Percentiles rank a stretch among this genome's conserved stretches.
Evolutionary conservation across 2,329 filamentous ascomycete genomes (phyloP).

Genomic region (Penicillium hesseltinei): DNA sequence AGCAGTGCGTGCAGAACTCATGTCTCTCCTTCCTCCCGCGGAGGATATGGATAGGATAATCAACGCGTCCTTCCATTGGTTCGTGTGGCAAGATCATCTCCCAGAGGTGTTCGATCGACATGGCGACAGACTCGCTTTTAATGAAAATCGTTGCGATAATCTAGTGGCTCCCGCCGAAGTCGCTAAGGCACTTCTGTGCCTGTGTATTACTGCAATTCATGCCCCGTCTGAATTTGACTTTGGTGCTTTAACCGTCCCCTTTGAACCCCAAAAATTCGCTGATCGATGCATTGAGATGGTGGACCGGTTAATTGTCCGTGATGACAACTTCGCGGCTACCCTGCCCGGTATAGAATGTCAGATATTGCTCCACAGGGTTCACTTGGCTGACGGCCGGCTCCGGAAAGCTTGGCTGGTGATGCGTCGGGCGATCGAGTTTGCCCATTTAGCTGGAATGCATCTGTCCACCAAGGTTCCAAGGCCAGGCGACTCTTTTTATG

Average conservation of each 20-base stretch:
- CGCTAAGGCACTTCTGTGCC: slow-evolving; percentile 46
- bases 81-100: slow-evolving; percentile 35
- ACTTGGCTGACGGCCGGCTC: slow-evolving; percentile 56
- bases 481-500: slow-evolving; percentile 26
- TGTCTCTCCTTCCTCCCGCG: slow-evolving; percentile 35
- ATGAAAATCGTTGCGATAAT: slow-evolving; percentile 4
- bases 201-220: slow-evolving; percentile 45
- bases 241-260: slow-evolving; percentile 36
- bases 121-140: slow-evolving; percentile 11
- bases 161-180: slow-evolving; percentile 38
- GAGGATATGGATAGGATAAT: slow-evolving; percentile 35
- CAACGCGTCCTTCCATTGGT: slow-evolving; percentile 29
- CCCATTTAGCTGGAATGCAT: slow-evolving; percentile 53
- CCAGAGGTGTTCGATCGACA: slow-evolving; percentile 28
- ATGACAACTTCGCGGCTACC: slow-evolving; percentile 52
- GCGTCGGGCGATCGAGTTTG: slow-evolving; percentile 52
- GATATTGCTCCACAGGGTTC: slow-evolving; percentile 52
- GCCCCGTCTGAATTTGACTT: slow-evolving; percentile 41
- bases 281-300: slow-evolving; percentile 49
- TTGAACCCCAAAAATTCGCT: slow-evolving; percentile 45
- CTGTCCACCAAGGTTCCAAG: slow-evolving; percentile 31
- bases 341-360: slow-evolving; percentile 55
- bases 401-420: slow-evolving; percentile 54
- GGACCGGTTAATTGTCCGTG: slow-evolving; percentile 48
- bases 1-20: slow-evolving; percentile 27